Percentiles rank a stretch among this genome's conserved stretches.
Conservation (phyloP, 2,329 filamentous ascomycete species). For the Monilinia fructicola region DNA sequence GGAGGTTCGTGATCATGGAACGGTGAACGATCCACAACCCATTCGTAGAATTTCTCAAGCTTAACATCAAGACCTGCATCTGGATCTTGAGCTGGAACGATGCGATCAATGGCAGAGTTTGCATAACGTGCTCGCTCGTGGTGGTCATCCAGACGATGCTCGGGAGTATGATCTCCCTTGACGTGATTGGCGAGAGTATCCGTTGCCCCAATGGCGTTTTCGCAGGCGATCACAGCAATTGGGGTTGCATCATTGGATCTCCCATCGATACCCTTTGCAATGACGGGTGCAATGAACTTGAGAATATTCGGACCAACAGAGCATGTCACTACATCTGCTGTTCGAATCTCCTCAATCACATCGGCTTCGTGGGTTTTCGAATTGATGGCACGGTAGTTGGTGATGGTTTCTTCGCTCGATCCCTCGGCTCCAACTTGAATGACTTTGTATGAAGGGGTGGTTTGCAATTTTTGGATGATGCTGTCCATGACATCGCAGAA, state of each 20-base stretch:
- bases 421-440: conserved; percentile 88
- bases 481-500: conserved; percentile 91
- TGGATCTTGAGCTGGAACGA: conserved; percentile 85
- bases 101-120: conserved; percentile 98
- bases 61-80: conserved; percentile 83
- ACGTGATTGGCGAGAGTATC: conserved; percentile 82
- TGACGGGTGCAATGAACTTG: conserved; percentile 92
- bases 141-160: conserved; percentile 66
- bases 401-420: conserved; percentile 77
- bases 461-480: conserved; percentile 78
- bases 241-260: conserved; percentile 65
- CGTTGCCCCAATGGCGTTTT: conserved; percentile 95
- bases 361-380: conserved; percentile 80
- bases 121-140: conserved; percentile 80
- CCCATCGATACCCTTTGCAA: conserved; percentile 87
- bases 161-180: conserved; percentile 69
- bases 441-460: conserved; percentile 77
- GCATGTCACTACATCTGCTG: conserved; percentile 90
- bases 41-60: conserved; percentile 98
- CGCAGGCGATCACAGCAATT: conserved; percentile 91
- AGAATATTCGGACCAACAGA: conserved; percentile 95
- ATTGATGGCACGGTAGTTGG: conserved; percentile 97
- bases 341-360: conserved; percentile 79
- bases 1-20: conserved; percentile 72
- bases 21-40: conserved; percentile 88